Evolutionary conservation across 805 yeast species (phyloP).

Genomic region (Candida fluviatilis): DNA sequence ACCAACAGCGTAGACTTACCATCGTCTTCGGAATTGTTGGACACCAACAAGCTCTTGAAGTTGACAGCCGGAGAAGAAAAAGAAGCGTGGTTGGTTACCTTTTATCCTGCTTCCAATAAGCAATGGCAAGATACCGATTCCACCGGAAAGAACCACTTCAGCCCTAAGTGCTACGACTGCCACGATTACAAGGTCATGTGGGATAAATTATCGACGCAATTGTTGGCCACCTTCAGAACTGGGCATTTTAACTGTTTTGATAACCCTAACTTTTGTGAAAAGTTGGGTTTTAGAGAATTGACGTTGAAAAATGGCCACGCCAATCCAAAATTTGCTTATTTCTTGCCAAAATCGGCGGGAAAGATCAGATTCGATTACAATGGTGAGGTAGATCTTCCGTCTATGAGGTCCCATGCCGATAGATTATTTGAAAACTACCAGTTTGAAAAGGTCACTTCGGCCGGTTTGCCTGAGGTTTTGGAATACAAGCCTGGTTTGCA

Average conservation of each 20-base stretch:
- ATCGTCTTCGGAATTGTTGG: constrained; percentile 36
- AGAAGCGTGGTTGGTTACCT: constrained; percentile 54
- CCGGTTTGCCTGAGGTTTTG: constrained; percentile 25
- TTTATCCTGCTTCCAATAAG: constrained; percentile 57
- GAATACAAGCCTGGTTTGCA: constrained; percentile 26
- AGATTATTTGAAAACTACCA: constrained; percentile 45
- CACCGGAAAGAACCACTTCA: constrained; percentile 32
- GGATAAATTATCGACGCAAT: constrained; percentile 51
- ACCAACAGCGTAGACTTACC: constrained; percentile 35
- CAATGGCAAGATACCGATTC: constrained; percentile 30
- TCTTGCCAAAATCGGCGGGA: constrained; percentile 49
- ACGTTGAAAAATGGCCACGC: constrained; percentile 9
- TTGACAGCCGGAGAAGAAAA: constrained; percentile 48
- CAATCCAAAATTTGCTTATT: constrained; percentile 43
- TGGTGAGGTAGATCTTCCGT: constrained; percentile 26
- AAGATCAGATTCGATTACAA: constrained; percentile 47
- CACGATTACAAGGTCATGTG: constrained; percentile 50
- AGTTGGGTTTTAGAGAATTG: constrained; percentile 43
- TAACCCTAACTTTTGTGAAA: constrained; percentile 47
- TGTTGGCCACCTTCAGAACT: constrained; percentile 34
- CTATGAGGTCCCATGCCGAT: constrained; percentile 41
- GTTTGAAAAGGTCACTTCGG: constrained; percentile 28
- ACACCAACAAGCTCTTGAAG: constrained; percentile 40
- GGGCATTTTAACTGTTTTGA: constrained; percentile 61
- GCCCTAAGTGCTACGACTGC: constrained; percentile 44